A percentile compares a stretch with the other conserved stretches of the same genome.
Conservation (phyloP, 805 yeast genomes). For the Suhomyces sp. region DNA sequence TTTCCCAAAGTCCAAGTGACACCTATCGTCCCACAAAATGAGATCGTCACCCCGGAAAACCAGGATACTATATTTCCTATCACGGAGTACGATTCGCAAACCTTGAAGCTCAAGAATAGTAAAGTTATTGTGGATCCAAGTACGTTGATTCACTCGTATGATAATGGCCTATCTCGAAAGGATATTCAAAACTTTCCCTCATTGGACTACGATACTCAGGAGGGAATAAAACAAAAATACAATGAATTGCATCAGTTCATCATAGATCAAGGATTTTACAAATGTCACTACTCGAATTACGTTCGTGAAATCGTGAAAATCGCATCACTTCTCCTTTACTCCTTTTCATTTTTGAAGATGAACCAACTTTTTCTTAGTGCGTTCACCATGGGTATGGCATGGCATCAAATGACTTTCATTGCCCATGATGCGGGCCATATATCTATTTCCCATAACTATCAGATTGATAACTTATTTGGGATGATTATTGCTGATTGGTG, state of each 20-base stretch:
- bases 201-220: slow-evolving; percentile 68
- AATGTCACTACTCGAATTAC: slow-evolving; percentile 74
- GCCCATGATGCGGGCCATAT: slow-evolving; percentile 92
- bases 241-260: slow-evolving; percentile 57
- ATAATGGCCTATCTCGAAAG: slow-evolving; percentile 50
- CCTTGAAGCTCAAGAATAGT: slow-evolving; percentile 5
- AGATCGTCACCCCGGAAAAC: slow-evolving; percentile 39
- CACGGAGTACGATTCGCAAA: neutral
- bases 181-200: slow-evolving; percentile 62
- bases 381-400: slow-evolving; percentile 63
- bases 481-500: slow-evolving; percentile 69
- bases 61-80: slow-evolving; percentile 36
- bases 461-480: slow-evolving; percentile 72
- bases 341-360: slow-evolving; percentile 48
- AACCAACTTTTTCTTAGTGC: slow-evolving; percentile 58
- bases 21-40: slow-evolving; percentile 55
- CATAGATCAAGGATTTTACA: slow-evolving; percentile 58
- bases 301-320: slow-evolving; percentile 68
- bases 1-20: slow-evolving; percentile 39
- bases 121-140: slow-evolving; percentile 53
- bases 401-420: slow-evolving; percentile 88
- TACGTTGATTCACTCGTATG: slow-evolving; percentile 53
- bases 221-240: slow-evolving; percentile 54
- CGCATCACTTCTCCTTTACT: slow-evolving; percentile 47
- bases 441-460: slow-evolving; percentile 77